phyloP scores from a whole-genome alignment of 371 early-diverging fungal species.

The Rhizopus delemar region DNA sequence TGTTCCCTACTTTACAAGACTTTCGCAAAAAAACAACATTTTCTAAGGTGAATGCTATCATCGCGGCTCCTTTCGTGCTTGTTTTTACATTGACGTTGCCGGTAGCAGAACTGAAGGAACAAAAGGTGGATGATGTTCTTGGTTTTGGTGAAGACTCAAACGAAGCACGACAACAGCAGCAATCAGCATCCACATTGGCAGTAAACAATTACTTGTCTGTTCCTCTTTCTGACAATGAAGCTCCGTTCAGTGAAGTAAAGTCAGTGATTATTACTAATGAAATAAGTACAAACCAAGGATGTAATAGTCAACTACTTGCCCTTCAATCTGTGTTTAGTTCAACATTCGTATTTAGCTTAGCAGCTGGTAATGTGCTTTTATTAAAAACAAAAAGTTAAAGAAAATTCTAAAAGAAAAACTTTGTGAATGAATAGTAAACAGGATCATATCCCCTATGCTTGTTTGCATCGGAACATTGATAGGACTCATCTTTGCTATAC shows the following conservation, averaged over 20 bases:
- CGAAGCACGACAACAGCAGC: not conserved
- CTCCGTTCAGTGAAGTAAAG: not conserved
- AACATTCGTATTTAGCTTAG: slow-evolving; percentile 32
- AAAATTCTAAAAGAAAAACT: not conserved
- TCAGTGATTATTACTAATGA: slow-evolving; percentile 4
- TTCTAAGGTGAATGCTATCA: slow-evolving; percentile 50
- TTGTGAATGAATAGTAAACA: slow-evolving; percentile 24
- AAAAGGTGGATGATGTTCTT: slow-evolving; percentile 38
- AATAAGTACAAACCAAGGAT: slow-evolving; percentile 25
- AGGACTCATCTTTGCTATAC: slow-evolving; percentile 23
- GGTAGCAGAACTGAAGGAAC: slow-evolving; percentile 54
- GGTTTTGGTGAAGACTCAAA: slow-evolving; percentile 15
- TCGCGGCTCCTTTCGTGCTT: slow-evolving; percentile 57
- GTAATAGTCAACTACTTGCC: slow-evolving; percentile 46
- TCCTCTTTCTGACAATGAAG: slow-evolving; percentile 10
- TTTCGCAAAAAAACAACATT: slow-evolving; percentile 52
- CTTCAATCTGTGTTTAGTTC: slow-evolving; percentile 42
- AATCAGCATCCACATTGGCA: not conserved
- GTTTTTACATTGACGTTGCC: slow-evolving; percentile 62
- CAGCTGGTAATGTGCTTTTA: slow-evolving; percentile 30
- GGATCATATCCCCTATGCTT: slow-evolving; percentile 17
- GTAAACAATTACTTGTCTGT: slow-evolving; percentile 26
- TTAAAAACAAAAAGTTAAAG: not conserved
- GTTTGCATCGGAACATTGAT: slow-evolving; percentile 25
- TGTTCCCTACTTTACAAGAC: slow-evolving; percentile 59